phyloP scores from a whole-genome alignment of 148 eudicot genomes.

The Simmondsia chinensis region DNA sequence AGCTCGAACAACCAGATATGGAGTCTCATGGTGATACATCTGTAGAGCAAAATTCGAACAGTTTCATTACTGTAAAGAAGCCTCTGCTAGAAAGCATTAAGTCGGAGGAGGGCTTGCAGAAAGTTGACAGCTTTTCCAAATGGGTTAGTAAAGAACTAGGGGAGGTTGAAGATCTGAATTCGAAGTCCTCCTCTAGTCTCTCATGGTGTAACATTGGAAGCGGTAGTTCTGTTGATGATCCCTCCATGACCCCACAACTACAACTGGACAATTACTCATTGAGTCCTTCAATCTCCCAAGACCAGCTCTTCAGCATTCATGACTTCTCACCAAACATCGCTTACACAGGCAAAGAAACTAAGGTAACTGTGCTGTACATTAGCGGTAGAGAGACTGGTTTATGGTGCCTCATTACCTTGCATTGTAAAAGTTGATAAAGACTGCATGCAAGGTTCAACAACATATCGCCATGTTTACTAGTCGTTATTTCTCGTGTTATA shows the following conservation, averaged over 20 bases:
- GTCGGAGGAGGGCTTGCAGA: constrained; percentile 38
- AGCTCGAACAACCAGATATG: constrained; percentile 12
- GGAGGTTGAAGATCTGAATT: constrained; percentile 36
- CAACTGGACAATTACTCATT: constrained; percentile 35
- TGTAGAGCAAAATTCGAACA: constrained; percentile 10
- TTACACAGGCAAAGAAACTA: constrained; percentile 31
- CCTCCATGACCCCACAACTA: constrained; percentile 18
- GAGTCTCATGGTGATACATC: constrained; percentile 14
- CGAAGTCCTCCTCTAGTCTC: constrained; percentile 38
- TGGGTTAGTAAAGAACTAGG: constrained; percentile 60
- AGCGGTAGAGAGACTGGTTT: neutral
- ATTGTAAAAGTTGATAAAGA: too few species aligned
- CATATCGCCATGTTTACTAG: too few species aligned
- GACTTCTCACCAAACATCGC: constrained; percentile 57
- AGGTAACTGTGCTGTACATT: constrained; percentile 28
- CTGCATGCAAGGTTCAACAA: too few species aligned
- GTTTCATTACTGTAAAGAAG: constrained; percentile 19
- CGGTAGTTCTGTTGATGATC: constrained; percentile 33
- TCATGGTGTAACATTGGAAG: constrained; percentile 45
- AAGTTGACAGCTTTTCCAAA: constrained; percentile 61
- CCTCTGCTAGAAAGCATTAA: constrained; percentile 24
- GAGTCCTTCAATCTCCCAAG: constrained; percentile 59
- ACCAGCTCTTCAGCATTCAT: constrained; percentile 55
- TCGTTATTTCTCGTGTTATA: neutral
- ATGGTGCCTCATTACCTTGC: neutral